A percentile compares a stretch with the other conserved stretches of the same genome.
Evolutionary conservation across 2,329 filamentous ascomycete genomes (phyloP).

Genomic region (Atkinsonella hypoxylon): DNA sequence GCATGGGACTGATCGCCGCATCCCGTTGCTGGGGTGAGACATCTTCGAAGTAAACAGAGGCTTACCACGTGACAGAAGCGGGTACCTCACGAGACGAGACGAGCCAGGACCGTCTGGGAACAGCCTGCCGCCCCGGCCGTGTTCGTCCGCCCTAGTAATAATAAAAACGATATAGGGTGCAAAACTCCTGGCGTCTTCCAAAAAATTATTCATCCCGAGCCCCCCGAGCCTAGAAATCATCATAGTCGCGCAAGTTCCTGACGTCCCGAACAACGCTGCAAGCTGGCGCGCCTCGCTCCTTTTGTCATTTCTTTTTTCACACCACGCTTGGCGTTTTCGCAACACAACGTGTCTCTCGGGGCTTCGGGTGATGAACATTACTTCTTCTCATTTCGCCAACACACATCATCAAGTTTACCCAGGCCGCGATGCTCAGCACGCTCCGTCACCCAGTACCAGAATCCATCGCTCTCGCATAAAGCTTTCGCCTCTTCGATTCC

Average conservation of each 20-base stretch:
- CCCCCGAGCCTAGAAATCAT: background rate
- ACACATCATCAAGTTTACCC: too few species aligned
- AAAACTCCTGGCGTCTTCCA: background rate
- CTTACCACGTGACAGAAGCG: conserved; percentile 11
- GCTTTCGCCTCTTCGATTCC: too few species aligned
- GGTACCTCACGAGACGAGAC: background rate
- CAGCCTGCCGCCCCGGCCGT: background rate
- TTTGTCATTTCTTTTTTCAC: too few species aligned
- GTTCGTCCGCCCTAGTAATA: too few species aligned
- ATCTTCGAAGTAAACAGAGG: conserved; percentile 19
- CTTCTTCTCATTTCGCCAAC: too few species aligned
- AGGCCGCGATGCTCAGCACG: background rate
- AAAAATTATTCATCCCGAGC: background rate
- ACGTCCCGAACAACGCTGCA: background rate
- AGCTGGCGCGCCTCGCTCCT: too few species aligned
- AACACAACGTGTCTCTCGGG: too few species aligned
- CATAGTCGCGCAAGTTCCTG: background rate
- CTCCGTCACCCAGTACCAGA: too few species aligned
- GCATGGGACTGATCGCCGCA: conserved; percentile 6
- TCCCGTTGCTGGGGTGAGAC: conserved; percentile 16
- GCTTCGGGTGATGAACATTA: too few species aligned
- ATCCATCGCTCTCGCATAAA: too few species aligned
- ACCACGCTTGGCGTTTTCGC: too few species aligned
- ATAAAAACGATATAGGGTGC: background rate
- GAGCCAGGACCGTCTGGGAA: background rate